These are phyloP conservation scores for Fusarium sp. DNA, from an alignment of 2,329 filamentous ascomycete genomes.

Conservation along the genomic window DNA sequence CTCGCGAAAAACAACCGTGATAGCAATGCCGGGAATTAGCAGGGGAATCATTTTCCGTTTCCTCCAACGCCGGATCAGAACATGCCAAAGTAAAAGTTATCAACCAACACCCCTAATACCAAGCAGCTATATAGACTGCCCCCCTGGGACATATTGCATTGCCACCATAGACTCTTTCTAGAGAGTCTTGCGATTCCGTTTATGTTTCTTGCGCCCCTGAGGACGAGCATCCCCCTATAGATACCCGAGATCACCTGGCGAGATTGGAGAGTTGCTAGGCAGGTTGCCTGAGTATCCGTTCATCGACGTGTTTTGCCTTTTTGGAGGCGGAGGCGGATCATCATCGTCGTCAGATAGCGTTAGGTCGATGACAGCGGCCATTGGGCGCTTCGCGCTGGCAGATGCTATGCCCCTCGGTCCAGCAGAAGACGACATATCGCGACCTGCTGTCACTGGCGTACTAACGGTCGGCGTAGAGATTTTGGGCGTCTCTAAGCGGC, in stretches of 20 bases:
- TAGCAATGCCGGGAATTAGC: constrained; percentile 28
- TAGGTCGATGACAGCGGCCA: constrained; percentile 66
- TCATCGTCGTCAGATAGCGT: constrained; percentile 61
- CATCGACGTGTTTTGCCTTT: constrained; percentile 54
- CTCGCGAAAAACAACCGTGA: constrained; percentile 37
- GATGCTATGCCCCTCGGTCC: constrained; percentile 48
- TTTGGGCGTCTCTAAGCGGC: constrained; percentile 51
- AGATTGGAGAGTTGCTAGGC: constrained; percentile 37
- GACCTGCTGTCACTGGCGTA: constrained; percentile 51
- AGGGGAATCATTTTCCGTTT: constrained; percentile 46
- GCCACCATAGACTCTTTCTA: constrained; percentile 4
- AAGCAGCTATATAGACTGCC: constrained; percentile 1
- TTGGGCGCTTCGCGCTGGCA: constrained; percentile 58
- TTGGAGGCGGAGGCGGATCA: constrained; percentile 57
- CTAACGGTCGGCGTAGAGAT: constrained; percentile 47
- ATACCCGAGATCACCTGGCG: constrained; percentile 27
- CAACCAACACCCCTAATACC: constrained; percentile 34
- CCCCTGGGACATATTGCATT: not conserved
- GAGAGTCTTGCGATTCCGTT: constrained; percentile 27
- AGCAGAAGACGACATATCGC: constrained; percentile 50
- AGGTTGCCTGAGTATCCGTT: constrained; percentile 39
- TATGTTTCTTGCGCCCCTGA: constrained; percentile 19
- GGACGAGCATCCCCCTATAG: constrained; percentile 33
- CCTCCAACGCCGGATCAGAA: constrained; percentile 41
- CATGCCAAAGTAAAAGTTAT: constrained; percentile 34